These are phyloP conservation scores for Botrytis elliptica DNA, from an alignment of 2,329 filamentous ascomycete species.

Conservation along the genomic window DNA sequence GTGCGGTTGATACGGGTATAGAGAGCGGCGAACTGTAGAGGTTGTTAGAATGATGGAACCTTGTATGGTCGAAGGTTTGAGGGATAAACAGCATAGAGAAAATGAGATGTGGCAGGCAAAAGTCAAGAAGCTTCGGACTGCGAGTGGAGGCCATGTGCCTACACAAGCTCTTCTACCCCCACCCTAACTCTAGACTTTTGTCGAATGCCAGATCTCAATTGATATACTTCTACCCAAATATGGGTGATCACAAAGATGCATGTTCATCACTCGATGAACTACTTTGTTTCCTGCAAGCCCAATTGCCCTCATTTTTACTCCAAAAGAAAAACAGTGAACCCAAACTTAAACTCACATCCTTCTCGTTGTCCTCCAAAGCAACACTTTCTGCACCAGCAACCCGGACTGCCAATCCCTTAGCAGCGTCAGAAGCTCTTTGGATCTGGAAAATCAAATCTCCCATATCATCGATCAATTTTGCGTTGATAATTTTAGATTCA, in stretches of 20 bases:
- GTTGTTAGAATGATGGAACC: neutral
- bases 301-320: no score
- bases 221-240: constrained; percentile 41
- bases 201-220: neutral
- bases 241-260: neutral
- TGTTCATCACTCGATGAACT: neutral
- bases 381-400: constrained; percentile 40
- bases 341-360: constrained; percentile 18
- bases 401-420: constrained; percentile 44
- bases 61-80: neutral
- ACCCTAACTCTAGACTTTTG: no score
- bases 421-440: constrained; percentile 44
- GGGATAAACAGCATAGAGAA: neutral
- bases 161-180: neutral
- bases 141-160: neutral
- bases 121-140: neutral
- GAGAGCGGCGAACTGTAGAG: constrained; percentile 47
- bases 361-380: neutral
- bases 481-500: constrained; percentile 29
- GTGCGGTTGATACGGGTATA: constrained; percentile 48
- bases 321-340: neutral
- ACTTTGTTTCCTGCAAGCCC: no score
- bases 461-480: constrained; percentile 51
- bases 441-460: constrained; percentile 49
- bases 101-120: no score